Base-by-base conservation (phyloP, 768 basidiomycete genomes). In the Psilocybe azurescens region DNA sequence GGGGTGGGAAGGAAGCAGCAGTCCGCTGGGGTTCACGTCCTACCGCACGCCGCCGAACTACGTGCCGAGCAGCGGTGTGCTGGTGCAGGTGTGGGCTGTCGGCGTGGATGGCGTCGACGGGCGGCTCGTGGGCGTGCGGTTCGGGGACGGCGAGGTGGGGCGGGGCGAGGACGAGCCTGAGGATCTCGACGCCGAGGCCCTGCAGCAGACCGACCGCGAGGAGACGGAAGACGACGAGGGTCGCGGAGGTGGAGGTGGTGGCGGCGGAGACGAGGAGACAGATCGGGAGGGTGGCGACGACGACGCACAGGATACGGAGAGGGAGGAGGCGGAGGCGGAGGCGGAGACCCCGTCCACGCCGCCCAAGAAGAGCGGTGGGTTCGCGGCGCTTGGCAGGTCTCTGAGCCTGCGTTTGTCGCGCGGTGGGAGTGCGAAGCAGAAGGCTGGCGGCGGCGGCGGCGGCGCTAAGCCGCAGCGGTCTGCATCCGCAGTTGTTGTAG, bases 71-170 rank as follows among this genome's bases (percentile, higher is more conserved):
- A 79, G 81, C 29, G 82, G 90, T 59, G 84, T 95, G 14, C 80
- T 97, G 24, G 87, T 97, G 5, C 94, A 95, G 71, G 91, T 97
- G 3, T 94, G 91, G 82, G 93, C 90, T n/a, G 93, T 94, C 1
- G 94, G 87, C 2, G 74, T 97, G 47, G 94, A 97, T 67, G 80
- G 82, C 13, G 77, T 89, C 5, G 95, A 97, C 76, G 82, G 80
- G 5, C 79, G 85, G 56, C 79, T 94, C 61, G 84, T 93, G 10
- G 83, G 84, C 6, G 83, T 86, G 14, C 69, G 73, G 36, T 71
- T 76, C 56, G 78, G 77, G 3, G 70, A 62, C 66, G 65, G 18
- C 69, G 66, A 38, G 67, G 63, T 11, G 61, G 65, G 5, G 67
- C 55, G 29, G 13, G 46, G 32, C 47, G 20, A 41, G n/a, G 46